These are phyloP conservation scores for Rhodotorula paludigena DNA, from an alignment of 768 basidiomycete genomes.

Conservation along the genomic window DNA sequence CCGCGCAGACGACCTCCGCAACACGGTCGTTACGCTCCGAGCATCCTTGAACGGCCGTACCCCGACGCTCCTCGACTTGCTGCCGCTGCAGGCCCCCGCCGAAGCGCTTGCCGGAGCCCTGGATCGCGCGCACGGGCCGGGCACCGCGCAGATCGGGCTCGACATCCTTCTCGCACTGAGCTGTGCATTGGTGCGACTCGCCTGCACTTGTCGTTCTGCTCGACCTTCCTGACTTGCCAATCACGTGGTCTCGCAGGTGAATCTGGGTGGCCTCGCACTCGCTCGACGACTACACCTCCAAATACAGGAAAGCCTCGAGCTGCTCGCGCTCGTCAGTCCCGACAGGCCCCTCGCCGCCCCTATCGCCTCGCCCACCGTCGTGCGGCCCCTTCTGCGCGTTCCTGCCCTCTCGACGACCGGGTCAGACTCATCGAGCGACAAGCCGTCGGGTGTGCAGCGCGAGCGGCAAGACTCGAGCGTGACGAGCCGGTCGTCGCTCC, in stretches of 20 bases:
- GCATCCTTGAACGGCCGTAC: background rate
- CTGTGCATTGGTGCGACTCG: background rate
- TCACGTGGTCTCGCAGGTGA: background rate
- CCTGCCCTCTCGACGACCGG: no score
- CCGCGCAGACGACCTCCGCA: background rate
- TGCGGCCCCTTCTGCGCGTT: no score
- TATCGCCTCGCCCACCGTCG: no score
- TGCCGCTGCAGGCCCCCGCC: background rate
- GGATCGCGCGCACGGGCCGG: background rate
- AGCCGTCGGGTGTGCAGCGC: no score
- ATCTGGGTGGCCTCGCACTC: constrained; percentile 6
- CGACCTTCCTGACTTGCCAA: background rate
- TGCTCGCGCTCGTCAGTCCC: background rate
- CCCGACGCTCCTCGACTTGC: background rate
- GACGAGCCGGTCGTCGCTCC: no score
- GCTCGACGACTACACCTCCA: background rate
- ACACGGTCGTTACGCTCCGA: background rate
- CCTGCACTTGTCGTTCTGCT: background rate
- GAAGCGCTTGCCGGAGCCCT: no score
- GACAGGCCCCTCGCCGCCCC: no score
- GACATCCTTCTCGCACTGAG: background rate
- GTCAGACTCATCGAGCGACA: no score
- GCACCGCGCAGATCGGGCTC: background rate
- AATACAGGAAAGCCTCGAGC: constrained; percentile 1
- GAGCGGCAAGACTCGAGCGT: no score